Percentiles rank a stretch among this genome's conserved stretches.
Conservation (phyloP, 345 rosid species). For the Bruguiera gymnorhiza region DNA sequence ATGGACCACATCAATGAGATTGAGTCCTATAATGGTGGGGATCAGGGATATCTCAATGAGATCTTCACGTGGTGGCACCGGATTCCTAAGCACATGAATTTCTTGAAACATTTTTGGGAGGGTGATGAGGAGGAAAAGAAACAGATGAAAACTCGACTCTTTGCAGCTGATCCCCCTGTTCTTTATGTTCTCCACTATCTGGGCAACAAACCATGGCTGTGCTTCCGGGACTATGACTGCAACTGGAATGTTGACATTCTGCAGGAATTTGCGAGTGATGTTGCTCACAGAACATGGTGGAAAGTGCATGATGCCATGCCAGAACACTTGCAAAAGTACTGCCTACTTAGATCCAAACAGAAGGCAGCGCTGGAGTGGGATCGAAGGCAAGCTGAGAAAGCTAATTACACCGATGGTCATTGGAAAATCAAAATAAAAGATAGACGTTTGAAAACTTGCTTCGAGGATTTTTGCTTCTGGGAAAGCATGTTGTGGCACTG, state of each 20-base stretch:
- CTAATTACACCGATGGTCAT: slow-evolving; percentile 68
- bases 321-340: slow-evolving; percentile 58
- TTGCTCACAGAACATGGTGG: slow-evolving; percentile 84
- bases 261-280: slow-evolving; percentile 76
- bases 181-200: slow-evolving; percentile 85
- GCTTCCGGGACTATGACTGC: slow-evolving; percentile 90
- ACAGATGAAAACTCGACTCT: slow-evolving; percentile 56
- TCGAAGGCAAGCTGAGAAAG: slow-evolving; percentile 78
- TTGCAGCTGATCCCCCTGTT: slow-evolving; percentile 75
- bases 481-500: slow-evolving; percentile 91
- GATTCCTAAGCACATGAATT: slow-evolving; percentile 86
- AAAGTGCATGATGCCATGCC: slow-evolving; percentile 87
- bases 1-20: slow-evolving; percentile 84
- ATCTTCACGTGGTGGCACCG: slow-evolving; percentile 99
- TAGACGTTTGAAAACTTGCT: slow-evolving; percentile 58
- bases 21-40: slow-evolving; percentile 88
- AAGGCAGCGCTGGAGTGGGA: slow-evolving; percentile 91
- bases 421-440: slow-evolving; percentile 80
- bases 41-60: slow-evolving; percentile 86
- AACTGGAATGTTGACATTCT: slow-evolving; percentile 85
- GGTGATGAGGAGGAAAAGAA: slow-evolving; percentile 79
- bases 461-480: slow-evolving; percentile 75
- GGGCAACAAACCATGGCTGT: slow-evolving; percentile 83
- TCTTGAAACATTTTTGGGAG: slow-evolving; percentile 94
- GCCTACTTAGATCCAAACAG: slow-evolving; percentile 69